These are phyloP conservation scores for Trichoderma sp. DNA, from an alignment of 2,329 filamentous ascomycete genomes.

Conservation along the genomic window DNA sequence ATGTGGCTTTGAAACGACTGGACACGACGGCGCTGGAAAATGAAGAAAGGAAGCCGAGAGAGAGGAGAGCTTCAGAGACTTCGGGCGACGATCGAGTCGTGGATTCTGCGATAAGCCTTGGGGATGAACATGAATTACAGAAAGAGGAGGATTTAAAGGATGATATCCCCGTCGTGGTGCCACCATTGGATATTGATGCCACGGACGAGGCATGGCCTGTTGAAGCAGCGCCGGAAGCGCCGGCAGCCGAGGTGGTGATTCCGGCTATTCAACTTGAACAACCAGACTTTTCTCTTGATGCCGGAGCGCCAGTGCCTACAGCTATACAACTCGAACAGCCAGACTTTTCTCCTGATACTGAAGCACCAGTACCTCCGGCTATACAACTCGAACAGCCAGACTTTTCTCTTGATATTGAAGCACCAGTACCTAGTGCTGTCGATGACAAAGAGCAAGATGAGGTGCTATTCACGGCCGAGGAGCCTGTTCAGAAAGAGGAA, in stretches of 20 bases:
- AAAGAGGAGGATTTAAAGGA: not conserved
- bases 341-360: not conserved
- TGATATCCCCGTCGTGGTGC: not conserved
- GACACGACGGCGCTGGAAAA: conserved; percentile 31
- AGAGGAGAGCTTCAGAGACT: conserved; percentile 24
- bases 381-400: conserved; percentile 9
- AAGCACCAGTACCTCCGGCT: not conserved
- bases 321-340: conserved; percentile 4
- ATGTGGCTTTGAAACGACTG: conserved; percentile 24
- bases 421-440: not conserved
- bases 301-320: not conserved
- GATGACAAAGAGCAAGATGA: conserved; percentile 14
- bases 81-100: conserved; percentile 27
- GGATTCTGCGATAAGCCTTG: conserved; percentile 36
- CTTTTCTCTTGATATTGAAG: not conserved
- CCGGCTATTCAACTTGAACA: conserved; percentile 9
- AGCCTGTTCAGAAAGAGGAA: conserved; percentile 54
- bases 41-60: not conserved
- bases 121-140: conserved; percentile 23
- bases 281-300: not conserved
- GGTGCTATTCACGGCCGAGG: conserved; percentile 50
- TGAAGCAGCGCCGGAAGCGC: not conserved
- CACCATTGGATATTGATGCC: not conserved
- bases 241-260: not conserved
- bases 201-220: not conserved